Evolutionary conservation across 495 filamentous ascomycete genomes (phyloP).

Genomic region (Extremus antarcticus): DNA sequence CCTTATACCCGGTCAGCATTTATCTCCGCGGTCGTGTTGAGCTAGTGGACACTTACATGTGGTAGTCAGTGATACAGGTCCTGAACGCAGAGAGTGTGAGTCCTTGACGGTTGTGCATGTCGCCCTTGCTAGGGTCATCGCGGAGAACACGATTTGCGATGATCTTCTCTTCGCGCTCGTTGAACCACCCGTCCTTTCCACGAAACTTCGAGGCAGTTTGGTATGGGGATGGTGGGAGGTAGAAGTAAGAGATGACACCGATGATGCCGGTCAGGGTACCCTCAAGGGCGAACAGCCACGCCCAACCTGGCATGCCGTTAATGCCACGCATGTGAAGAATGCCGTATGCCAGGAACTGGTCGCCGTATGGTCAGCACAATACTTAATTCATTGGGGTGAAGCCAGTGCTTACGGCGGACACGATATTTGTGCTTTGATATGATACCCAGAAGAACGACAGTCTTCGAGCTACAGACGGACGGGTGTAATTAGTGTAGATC

Average conservation of each 20-base stretch:
- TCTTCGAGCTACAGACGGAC: too few relatives aligned
- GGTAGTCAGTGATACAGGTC: constrained; percentile 42
- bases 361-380: too few relatives aligned
- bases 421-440: constrained; percentile 48
- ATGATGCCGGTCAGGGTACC: constrained; percentile 44
- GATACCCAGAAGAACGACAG: constrained; percentile 42
- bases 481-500: too few relatives aligned
- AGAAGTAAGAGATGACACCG: constrained; percentile 41
- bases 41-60: too few relatives aligned
- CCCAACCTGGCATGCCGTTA: background rate
- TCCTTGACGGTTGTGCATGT: constrained; percentile 52
- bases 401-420: constrained; percentile 30
- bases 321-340: constrained; percentile 41
- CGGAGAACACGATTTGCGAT: constrained; percentile 52
- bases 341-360: constrained; percentile 40
- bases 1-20: too few relatives aligned
- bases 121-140: constrained; percentile 53
- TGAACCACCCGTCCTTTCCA: constrained; percentile 50
- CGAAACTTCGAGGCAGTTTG: constrained; percentile 46
- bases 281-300: constrained; percentile 42
- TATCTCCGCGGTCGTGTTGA: too few relatives aligned
- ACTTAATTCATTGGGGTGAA: too few relatives aligned
- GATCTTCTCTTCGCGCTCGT: constrained; percentile 46
- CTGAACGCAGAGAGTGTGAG: constrained; percentile 37
- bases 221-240: constrained; percentile 42